Evolutionary conservation across 345 rosid genomes (phyloP).

Genomic region (Salix exigua): DNA sequence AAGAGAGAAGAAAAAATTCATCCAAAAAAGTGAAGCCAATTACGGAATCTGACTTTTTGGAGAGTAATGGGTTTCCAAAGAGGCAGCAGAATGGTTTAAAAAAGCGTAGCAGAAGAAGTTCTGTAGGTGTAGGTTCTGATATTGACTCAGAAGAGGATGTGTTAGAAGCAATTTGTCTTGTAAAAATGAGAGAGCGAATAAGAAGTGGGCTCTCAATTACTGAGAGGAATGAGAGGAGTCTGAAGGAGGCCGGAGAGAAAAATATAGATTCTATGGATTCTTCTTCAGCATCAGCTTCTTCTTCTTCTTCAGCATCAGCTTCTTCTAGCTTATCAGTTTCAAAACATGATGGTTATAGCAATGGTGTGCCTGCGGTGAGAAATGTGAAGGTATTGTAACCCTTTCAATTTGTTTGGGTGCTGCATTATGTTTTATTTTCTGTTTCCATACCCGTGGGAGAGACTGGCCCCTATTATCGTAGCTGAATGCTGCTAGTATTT

Average conservation of each 20-base stretch:
- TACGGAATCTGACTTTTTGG: constrained; percentile 4
- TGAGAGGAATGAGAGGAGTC: constrained; percentile 6
- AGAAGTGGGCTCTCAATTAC: constrained; percentile 3
- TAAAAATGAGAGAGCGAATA: constrained; percentile 21
- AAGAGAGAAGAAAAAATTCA: background rate
- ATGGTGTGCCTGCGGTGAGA: constrained; percentile 10
- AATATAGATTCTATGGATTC: constrained; percentile 2
- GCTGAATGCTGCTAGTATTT: background rate
- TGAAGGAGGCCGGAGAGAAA: constrained; percentile 5
- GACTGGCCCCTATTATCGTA: background rate
- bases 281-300: constrained; percentile 16
- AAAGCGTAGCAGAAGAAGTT: constrained; percentile 1
- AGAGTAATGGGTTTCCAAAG: constrained; percentile 18
- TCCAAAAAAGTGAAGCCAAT: constrained; percentile 16
- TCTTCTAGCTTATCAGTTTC: constrained; percentile 19
- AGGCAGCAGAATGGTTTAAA: constrained; percentile 14
- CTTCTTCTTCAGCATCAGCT: constrained; percentile 12
- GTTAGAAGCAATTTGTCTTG: constrained; percentile 18
- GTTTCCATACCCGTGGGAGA: background rate
- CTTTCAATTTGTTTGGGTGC: background rate
- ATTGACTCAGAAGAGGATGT: constrained; percentile 23
- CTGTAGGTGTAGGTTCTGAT: constrained; percentile 4
- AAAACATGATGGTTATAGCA: constrained; percentile 23
- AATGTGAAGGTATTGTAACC: constrained; percentile 20
- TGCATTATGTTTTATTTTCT: background rate